phyloP scores from a whole-genome alignment of 306 rosid species.

The Elaeagnus macrophylla region DNA sequence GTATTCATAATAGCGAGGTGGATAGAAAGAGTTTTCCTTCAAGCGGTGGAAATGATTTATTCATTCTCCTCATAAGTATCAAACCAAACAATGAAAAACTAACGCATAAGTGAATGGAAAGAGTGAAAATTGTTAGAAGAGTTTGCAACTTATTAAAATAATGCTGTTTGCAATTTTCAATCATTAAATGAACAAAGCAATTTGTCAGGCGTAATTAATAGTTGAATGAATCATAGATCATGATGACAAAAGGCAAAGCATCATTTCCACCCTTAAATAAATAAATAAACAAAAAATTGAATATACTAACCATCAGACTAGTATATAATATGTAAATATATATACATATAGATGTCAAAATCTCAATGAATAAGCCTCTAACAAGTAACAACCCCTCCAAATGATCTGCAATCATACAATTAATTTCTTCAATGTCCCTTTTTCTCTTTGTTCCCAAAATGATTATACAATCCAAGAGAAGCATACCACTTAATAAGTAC shows the following conservation, averaged over 20 bases:
- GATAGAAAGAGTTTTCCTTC: too few species aligned
- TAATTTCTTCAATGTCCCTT: not conserved
- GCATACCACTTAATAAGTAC: not conserved
- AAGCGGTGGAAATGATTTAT: too few species aligned
- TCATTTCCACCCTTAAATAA: not conserved
- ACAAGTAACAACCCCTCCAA: slow-evolving; percentile 8
- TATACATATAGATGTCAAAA: not conserved
- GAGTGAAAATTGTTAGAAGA: too few species aligned
- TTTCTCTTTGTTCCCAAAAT: slow-evolving; percentile 19
- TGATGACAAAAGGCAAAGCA: slow-evolving; percentile 14
- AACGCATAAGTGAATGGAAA: too few species aligned
- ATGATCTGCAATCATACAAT: slow-evolving; percentile 8
- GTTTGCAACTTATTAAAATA: too few species aligned
- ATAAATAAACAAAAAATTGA: not conserved
- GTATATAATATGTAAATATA: not conserved
- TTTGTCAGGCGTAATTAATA: slow-evolving; percentile 10
- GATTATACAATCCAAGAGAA: slow-evolving; percentile 14
- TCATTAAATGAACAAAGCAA: not conserved
- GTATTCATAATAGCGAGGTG: too few species aligned
- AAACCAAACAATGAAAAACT: too few species aligned
- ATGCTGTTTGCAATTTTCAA: not conserved
- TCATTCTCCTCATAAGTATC: too few species aligned
- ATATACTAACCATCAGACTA: not conserved
- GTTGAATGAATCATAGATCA: slow-evolving; percentile 12
- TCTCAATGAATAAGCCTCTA: not conserved